Base-by-base conservation (phyloP, 768 basidiomycete species). In the Boletus fagicola region DNA sequence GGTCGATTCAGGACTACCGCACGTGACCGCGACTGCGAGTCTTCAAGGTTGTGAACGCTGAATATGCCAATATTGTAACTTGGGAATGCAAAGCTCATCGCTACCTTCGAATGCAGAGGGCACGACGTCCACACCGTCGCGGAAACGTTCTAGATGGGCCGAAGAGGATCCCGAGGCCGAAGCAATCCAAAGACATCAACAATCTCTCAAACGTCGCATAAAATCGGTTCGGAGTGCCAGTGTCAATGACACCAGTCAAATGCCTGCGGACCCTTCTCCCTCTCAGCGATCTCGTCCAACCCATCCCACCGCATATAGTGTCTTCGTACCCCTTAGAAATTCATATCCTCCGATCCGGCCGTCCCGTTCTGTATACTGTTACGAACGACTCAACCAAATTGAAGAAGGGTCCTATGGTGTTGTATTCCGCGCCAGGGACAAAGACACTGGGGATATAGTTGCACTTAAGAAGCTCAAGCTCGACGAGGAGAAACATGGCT, bases 391-490 rank as follows among this genome's bases (percentile, higher is more conserved):
- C 53, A 99, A 99, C 72, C 92, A 97, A 65, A 99, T 99, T 65
- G 97, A 98, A 74, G 97, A 99, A 75, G 97, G 97, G 5, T 94
- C 92, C 0, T 99, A 99, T 64, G 97, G 97, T 18, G 86, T 98
- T 39, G 97, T 99, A 16, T 98, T 93, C 61, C 86, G 97, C n/a
- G 97, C 97, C 22, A 80, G 85, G 64, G 96, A 98, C 75, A 96
- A 92, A 71, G 83, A 92, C 68, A 94, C 94, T 0, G 93, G 94
- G 6, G 94, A 94, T 61, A 92, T 98, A 24, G 97, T 98, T 28
- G 97, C 97, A 15, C 73, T 99, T 66, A 99, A 99, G 77, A 98
- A 95, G 73, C 80, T 99, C 55, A 99, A 99, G 75, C 84, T 99
- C 55, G 96, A 98, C 60, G 94, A 98, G 72, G 97, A 98, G 77